phyloP scores from a whole-genome alignment of 495 filamentous ascomycete genomes.

The Trichoderma parareesei region DNA sequence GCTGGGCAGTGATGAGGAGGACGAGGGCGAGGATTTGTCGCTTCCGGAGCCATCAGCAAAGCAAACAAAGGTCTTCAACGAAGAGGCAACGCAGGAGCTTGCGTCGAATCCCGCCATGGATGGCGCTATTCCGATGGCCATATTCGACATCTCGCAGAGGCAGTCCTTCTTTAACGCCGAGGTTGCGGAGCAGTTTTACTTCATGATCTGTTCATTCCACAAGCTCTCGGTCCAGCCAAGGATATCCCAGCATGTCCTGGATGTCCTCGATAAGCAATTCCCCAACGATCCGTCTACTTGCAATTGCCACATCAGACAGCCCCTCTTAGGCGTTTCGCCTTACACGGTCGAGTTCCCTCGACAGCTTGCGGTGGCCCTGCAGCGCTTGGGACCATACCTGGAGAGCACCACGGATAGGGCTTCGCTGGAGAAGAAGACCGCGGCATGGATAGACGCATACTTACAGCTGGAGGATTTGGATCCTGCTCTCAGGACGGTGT shows the following conservation, averaged over 20 bases:
- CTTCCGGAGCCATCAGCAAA: slow-evolving; percentile 28
- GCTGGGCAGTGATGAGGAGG: slow-evolving; percentile 34
- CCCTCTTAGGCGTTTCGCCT: slow-evolving; percentile 55
- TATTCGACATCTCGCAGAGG: slow-evolving; percentile 82
- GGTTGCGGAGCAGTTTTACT: slow-evolving; percentile 69
- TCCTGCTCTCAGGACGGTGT: slow-evolving; percentile 54
- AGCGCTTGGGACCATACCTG: slow-evolving; percentile 43
- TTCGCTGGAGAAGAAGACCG: slow-evolving; percentile 46
- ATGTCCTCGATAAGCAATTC: slow-evolving; percentile 48
- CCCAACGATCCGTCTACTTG: slow-evolving; percentile 51
- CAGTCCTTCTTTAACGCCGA: slow-evolving; percentile 56
- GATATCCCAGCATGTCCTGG: slow-evolving; percentile 71
- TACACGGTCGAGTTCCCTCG: slow-evolving; percentile 64
- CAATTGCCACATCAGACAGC: slow-evolving; percentile 63
- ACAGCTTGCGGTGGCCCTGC: slow-evolving; percentile 56
- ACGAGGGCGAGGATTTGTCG: slow-evolving; percentile 32
- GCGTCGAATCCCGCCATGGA: slow-evolving; percentile 72
- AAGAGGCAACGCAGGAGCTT: slow-evolving; percentile 50
- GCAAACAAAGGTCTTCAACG: slow-evolving; percentile 42
- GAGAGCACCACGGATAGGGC: slow-evolving; percentile 33
- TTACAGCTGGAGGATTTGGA: slow-evolving; percentile 53
- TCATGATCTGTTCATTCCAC: slow-evolving; percentile 63
- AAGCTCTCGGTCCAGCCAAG: slow-evolving; percentile 53
- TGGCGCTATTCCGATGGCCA: slow-evolving; percentile 84
- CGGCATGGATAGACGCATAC: slow-evolving; percentile 51